A percentile compares a stretch with the other conserved stretches of the same genome.
These are phyloP conservation scores for Evernia prunastri DNA, from an alignment of 495 filamentous ascomycete species.

Conservation along the genomic window DNA sequence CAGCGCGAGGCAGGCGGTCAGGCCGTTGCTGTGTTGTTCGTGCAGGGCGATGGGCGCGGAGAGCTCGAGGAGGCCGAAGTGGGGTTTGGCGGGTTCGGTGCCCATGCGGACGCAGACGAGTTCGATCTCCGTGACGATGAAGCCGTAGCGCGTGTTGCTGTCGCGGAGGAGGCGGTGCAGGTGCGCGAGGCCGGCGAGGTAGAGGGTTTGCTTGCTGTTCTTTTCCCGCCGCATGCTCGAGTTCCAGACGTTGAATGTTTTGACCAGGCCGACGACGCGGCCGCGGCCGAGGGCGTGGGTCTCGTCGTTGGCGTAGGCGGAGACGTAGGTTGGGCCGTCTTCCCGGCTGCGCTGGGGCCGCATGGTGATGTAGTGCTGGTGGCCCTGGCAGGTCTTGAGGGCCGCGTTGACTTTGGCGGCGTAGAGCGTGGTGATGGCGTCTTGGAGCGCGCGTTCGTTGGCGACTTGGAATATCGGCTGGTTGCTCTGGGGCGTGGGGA, in stretches of 20 bases:
- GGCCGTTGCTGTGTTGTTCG: constrained; percentile 31
- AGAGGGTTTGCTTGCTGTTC: constrained; percentile 73
- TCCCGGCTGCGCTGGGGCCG: constrained; percentile 44
- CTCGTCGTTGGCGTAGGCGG: constrained; percentile 64
- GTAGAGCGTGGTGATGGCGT: constrained; percentile 62
- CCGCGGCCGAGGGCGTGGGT: constrained; percentile 69
- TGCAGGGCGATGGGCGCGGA: constrained; percentile 52
- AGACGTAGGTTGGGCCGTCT: constrained; percentile 55
- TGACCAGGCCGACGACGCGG: constrained; percentile 79
- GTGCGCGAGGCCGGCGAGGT: constrained; percentile 75
- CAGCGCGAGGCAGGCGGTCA: constrained; percentile 65
- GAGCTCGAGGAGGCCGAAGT: constrained; percentile 81
- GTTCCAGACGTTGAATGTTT: constrained; percentile 88
- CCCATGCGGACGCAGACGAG: constrained; percentile 81
- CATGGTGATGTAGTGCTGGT: constrained; percentile 50
- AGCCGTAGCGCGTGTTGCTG: constrained; percentile 85
- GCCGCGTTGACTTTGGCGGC: constrained; percentile 74
- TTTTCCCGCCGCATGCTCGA: constrained; percentile 82
- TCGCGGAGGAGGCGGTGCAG: constrained; percentile 87
- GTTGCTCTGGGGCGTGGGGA: constrained; percentile 51
- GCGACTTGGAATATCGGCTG: constrained; percentile 58
- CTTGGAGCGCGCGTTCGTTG: constrained; percentile 63
- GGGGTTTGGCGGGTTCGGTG: constrained; percentile 60
- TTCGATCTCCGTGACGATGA: constrained; percentile 92
- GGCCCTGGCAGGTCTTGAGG: constrained; percentile 59